Evolutionary conservation across 169 alveolate genomes (phyloP).

Genomic region (Fabrea salina): DNA sequence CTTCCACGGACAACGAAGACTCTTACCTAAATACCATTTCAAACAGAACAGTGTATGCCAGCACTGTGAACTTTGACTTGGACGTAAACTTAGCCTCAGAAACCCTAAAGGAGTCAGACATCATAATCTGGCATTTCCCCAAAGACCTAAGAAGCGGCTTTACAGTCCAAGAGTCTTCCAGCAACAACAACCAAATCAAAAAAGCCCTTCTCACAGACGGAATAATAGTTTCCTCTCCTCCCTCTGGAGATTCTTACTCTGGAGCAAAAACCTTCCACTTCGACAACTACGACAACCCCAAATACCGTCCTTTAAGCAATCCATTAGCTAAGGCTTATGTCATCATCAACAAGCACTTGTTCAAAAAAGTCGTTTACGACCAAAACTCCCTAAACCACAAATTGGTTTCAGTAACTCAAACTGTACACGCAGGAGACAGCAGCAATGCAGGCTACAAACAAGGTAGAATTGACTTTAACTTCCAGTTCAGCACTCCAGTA

Average conservation of each 20-base stretch:
- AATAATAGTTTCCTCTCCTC: background rate
- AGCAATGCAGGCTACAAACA: background rate
- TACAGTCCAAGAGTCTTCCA: no score
- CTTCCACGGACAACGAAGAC: background rate
- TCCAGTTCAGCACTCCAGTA: background rate
- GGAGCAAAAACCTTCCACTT: background rate
- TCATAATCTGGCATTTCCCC: constrained; percentile 12
- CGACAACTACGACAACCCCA: background rate
- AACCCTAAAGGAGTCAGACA: background rate
- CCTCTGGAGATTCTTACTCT: background rate
- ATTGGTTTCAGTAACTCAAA: background rate
- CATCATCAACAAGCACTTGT: background rate
- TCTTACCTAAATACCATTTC: background rate
- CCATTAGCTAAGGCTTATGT: background rate
- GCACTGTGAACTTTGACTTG: background rate
- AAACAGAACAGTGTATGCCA: background rate
- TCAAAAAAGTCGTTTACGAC: background rate
- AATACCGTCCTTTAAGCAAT: background rate
- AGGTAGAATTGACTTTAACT: background rate
- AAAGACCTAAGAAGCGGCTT: background rate
- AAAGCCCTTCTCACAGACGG: background rate
- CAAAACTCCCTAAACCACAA: background rate
- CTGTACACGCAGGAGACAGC: background rate
- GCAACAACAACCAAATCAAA: no score
- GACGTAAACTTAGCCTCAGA: background rate